phyloP scores from a whole-genome alignment of 2,329 filamentous ascomycete species.

The Lasiodiplodia sp. region DNA sequence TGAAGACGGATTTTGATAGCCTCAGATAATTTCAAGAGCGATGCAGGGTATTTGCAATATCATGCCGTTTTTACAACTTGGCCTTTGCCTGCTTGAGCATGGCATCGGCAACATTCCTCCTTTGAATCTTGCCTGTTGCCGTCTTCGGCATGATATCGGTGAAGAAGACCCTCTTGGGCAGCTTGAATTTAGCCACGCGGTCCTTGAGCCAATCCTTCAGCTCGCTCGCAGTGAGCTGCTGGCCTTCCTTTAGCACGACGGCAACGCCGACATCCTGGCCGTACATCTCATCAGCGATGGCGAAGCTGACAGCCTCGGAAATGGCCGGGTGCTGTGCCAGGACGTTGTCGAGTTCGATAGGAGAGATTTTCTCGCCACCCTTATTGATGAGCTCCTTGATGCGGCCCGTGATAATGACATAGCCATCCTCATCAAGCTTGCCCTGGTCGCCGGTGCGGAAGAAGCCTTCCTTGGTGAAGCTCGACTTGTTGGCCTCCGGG shows the following conservation, averaged over 20 bases:
- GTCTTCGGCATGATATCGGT: conserved; percentile 88
- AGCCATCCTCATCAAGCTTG: conserved; percentile 79
- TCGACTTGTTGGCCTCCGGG: conserved; percentile 73
- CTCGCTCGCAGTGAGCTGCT: conserved; percentile 62
- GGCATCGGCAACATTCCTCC: conserved; percentile 82
- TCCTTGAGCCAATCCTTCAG: conserved; percentile 73
- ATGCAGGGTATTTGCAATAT: neutral
- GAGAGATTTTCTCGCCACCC: conserved; percentile 87
- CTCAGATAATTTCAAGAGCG: neutral
- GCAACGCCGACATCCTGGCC: conserved; percentile 83
- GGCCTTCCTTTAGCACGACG: conserved; percentile 73
- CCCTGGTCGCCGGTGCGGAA: conserved; percentile 91
- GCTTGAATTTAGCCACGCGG: conserved; percentile 81
- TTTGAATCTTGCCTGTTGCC: conserved; percentile 88
- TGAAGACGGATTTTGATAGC: neutral
- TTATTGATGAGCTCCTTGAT: conserved; percentile 96
- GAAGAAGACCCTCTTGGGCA: conserved; percentile 85
- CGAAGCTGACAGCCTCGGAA: conserved; percentile 82
- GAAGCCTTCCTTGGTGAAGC: conserved; percentile 78
- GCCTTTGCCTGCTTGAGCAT: conserved; percentile 76
- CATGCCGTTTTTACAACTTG: conserved; percentile 53
- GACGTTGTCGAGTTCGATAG: conserved; percentile 86
- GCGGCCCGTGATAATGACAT: conserved; percentile 84
- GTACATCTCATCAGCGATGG: conserved; percentile 81
- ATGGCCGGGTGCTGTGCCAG: conserved; percentile 76